Percentiles rank a stretch among this genome's conserved stretches.
Evolutionary conservation across 305 asterid genomes (phyloP).

Genomic region (Stenogyne calaminthoides): DNA sequence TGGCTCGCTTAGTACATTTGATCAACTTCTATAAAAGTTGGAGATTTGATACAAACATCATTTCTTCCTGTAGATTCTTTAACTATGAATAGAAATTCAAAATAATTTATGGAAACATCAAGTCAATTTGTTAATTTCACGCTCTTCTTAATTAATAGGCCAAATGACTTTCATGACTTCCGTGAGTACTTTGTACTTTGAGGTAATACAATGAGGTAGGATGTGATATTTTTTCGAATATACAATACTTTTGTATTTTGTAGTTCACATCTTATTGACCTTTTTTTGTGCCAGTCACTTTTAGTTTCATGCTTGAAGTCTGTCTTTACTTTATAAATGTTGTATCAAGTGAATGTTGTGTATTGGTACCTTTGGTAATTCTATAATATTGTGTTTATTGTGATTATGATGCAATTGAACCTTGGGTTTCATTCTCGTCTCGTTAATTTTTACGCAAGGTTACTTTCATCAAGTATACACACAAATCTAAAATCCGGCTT

Average conservation of each 20-base stretch:
- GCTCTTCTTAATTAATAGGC: slow-evolving; percentile 61
- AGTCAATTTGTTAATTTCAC: slow-evolving; percentile 34
- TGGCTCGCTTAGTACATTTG: slow-evolving; percentile 90
- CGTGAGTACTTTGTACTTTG: slow-evolving; percentile 99
- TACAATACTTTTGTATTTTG: slow-evolving; percentile 28
- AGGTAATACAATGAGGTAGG: slow-evolving; percentile 99
- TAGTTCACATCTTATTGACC: slow-evolving; percentile 14
- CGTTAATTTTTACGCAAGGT: not conserved
- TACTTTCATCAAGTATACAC: not conserved
- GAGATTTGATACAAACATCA: slow-evolving; percentile 85
- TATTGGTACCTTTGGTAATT: not conserved
- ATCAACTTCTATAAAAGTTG: slow-evolving; percentile 86
- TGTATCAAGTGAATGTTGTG: not conserved
- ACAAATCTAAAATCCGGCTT: slow-evolving; percentile 21
- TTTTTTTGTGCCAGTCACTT: slow-evolving; percentile 21
- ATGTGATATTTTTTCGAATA: slow-evolving; percentile 48
- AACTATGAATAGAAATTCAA: slow-evolving; percentile 21
- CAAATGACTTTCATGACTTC: slow-evolving; percentile 96
- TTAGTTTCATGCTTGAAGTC: not conserved
- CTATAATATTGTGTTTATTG: not conserved
- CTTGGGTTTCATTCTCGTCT: not conserved
- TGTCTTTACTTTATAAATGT: not conserved
- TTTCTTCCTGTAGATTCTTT: slow-evolving; percentile 76
- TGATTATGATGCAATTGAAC: slow-evolving; percentile 1
- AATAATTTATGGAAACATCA: slow-evolving; percentile 14